Evolutionary conservation across 345 rosid species (phyloP), one percentile per base, ranked within the genome.

Genomic region (Rhodomyrtus tomentosa): DNA sequence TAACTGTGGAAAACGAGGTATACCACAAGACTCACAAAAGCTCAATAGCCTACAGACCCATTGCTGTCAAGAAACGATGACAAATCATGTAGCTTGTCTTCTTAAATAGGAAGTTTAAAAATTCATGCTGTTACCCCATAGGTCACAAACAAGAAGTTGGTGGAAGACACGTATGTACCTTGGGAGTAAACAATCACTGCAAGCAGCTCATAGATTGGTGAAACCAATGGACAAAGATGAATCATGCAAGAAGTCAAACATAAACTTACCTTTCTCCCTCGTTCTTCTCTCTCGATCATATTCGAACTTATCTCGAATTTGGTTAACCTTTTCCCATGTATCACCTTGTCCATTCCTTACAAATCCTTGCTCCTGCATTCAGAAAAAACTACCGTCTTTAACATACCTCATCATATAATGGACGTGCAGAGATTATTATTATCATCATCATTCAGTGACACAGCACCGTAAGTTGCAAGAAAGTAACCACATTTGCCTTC

Each of bases 271-370:
- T 92, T 90, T 94, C 85, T 96, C 94, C 85, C 91, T 92, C 96
- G 93, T 93, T 89, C 98, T 91, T 83, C 87, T 92, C 82, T 94
- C 96, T 90, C 95, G 89, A 86, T 95, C 98, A 81, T 91, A 94
- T 48, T 94, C 96, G 87, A 95, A 95, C 86, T 93, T 93, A 87
- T 94, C 98, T 29, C 95, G 90, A 83, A 94, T 85, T 87, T 92
- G 98, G 89, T 83, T 85, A 59, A 91, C 94, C 86, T 90, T 92
- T 84, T 91, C 96, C 93, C 92, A 90, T 25, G 50, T 38, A 29
- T 85, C 94, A 85, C 88, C 92, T 85, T 89, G 98, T 84, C 89
- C 87, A 85, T 87, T 91, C 87, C 93, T 90, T 68, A 80, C 88
- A 85, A 91, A 91, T 81, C 91, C 93, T 50, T 89, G 92, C 50